These are phyloP conservation scores for Mycena haematopus DNA, from an alignment of 768 basidiomycete species.

Conservation along the genomic window DNA sequence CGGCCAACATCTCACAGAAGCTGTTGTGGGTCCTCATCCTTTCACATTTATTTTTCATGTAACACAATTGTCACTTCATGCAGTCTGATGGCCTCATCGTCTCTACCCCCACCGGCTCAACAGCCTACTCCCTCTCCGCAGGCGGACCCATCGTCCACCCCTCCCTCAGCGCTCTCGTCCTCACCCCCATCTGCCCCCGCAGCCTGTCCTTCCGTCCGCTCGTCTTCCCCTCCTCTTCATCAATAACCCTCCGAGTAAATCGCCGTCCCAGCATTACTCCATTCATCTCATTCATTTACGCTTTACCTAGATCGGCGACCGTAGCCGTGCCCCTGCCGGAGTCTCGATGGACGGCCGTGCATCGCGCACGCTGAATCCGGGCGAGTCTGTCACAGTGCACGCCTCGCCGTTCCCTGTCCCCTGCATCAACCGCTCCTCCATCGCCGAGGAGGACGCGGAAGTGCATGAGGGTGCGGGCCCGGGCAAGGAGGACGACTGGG, in stretches of 20 bases:
- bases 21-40: conserved; percentile 68
- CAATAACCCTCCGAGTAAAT: conserved; percentile 75
- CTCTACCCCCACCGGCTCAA: conserved; percentile 95
- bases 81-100: conserved; percentile 95
- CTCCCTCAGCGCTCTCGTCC: conserved; percentile 84
- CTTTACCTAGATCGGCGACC: conserved; percentile 73
- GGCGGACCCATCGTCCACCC: conserved; percentile 98
- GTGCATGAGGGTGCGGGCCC: conserved; percentile 72
- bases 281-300: conserved; percentile 2
- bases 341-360: conserved; percentile 94
- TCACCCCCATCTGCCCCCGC: conserved; percentile 96
- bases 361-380: conserved; percentile 81
- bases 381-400: conserved; percentile 85
- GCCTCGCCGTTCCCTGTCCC: conserved; percentile 91
- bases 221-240: conserved; percentile 84
- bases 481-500: conserved; percentile 93
- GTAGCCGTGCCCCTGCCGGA: conserved; percentile 84
- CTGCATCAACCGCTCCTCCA: conserved; percentile 88
- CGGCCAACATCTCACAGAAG: conserved; percentile 93
- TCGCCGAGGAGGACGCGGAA: conserved; percentile 56
- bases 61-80: conserved; percentile 17
- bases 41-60: conserved; percentile 6
- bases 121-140: conserved; percentile 94
- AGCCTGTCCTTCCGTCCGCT: conserved; percentile 92
- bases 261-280: not conserved